Percentiles rank a stretch among this genome's conserved stretches.
These are phyloP conservation scores for Arachis stenosperma DNA, from an alignment of 306 rosid genomes.

Conservation along the genomic window DNA sequence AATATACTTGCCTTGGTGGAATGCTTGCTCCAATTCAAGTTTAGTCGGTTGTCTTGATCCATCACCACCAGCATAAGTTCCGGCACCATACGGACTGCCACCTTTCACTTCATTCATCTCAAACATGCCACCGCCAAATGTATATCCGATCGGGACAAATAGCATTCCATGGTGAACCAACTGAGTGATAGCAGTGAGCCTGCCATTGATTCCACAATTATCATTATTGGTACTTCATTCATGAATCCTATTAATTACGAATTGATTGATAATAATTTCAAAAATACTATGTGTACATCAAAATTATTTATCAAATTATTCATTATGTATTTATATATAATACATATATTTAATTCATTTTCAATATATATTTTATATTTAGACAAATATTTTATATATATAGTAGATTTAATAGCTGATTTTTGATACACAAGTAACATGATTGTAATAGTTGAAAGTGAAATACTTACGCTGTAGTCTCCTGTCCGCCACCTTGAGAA, in stretches of 20 bases:
- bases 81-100: constrained; percentile 86
- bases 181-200: constrained; percentile 83
- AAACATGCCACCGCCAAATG: constrained; percentile 86
- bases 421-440: too few species aligned
- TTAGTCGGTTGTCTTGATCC: constrained; percentile 74
- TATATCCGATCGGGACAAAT: constrained; percentile 82
- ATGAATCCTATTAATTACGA: not conserved
- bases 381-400: too few species aligned
- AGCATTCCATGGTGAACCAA: constrained; percentile 84
- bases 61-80: constrained; percentile 69
- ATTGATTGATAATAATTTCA: too few species aligned
- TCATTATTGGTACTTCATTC: not conserved
- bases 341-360: too few species aligned
- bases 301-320: too few species aligned
- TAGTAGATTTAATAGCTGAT: too few species aligned
- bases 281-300: too few species aligned
- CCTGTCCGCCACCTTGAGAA: constrained; percentile 87
- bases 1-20: constrained; percentile 75
- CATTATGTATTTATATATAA: too few species aligned
- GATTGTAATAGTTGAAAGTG: not conserved
- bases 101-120: constrained; percentile 78
- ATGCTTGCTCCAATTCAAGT: constrained; percentile 78
- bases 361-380: too few species aligned
- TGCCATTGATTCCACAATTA: constrained; percentile 25
- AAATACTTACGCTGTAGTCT: constrained; percentile 79